phyloP scores from a whole-genome alignment of 75 land plant genomes.

The Selaginella moellendorffii region DNA sequence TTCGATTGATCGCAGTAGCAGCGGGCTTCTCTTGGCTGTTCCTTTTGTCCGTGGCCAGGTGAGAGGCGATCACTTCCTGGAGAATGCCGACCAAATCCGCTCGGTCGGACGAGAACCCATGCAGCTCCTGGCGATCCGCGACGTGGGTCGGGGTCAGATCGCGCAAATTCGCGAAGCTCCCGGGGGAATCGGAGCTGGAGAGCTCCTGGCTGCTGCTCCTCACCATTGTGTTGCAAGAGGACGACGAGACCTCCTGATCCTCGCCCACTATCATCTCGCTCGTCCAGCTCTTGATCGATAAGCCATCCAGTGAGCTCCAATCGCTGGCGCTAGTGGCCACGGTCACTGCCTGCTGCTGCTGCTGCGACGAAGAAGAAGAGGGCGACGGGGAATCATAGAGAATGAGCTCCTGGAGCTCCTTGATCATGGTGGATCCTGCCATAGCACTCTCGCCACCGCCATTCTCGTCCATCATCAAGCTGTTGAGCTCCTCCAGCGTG shows the following conservation, averaged over 20 bases:
- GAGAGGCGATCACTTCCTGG: background rate
- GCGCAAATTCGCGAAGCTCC: background rate
- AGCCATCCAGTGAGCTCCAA: too few relatives aligned
- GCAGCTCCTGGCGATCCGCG: background rate
- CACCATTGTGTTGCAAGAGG: background rate
- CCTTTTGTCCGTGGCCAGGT: too few relatives aligned
- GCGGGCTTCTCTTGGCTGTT: too few relatives aligned
- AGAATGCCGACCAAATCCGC: background rate
- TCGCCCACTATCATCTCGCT: background rate
- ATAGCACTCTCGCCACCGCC: background rate
- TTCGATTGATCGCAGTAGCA: too few relatives aligned
- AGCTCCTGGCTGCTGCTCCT: background rate
- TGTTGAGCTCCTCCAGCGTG: background rate
- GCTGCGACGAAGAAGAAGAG: too few relatives aligned
- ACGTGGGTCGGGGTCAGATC: too few relatives aligned
- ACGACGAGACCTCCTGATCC: background rate
- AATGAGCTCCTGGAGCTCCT: background rate
- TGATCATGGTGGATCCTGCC: background rate
- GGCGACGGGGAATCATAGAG: too few relatives aligned
- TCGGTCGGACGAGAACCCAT: background rate
- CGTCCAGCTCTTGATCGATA: background rate
- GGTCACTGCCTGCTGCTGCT: background rate
- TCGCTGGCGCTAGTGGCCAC: too few relatives aligned
- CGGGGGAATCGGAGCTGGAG: background rate
- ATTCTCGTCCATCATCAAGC: background rate